These are phyloP conservation scores for Alliaria petiolata DNA, from an alignment of 345 rosid species.

Conservation along the genomic window DNA sequence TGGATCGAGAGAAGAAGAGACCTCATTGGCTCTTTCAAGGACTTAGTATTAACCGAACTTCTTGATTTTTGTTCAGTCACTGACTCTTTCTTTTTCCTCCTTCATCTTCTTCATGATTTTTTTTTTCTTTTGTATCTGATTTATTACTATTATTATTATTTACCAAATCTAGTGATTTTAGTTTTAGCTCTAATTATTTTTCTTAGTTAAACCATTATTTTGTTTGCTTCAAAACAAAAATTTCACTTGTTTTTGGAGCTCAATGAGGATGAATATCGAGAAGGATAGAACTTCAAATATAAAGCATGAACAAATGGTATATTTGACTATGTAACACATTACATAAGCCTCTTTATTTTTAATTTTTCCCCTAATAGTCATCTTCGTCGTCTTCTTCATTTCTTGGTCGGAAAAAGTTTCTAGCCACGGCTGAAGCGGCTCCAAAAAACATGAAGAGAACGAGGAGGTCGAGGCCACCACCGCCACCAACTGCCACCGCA, in stretches of 20 bases:
- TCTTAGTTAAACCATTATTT: neutral
- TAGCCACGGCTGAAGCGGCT: conserved; percentile 70
- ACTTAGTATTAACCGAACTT: conserved; percentile 48
- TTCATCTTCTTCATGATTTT: neutral
- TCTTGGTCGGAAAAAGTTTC: conserved; percentile 58
- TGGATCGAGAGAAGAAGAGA: conserved; percentile 54
- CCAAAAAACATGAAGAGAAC: conserved; percentile 72
- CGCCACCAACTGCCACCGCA: conserved; percentile 67
- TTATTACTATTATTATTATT: neutral
- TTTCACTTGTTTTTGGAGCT: neutral
- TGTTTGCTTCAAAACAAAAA: neutral
- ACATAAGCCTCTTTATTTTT: neutral
- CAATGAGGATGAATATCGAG: neutral
- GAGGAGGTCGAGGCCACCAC: conserved; percentile 75
- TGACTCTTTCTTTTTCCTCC: conserved; percentile 13
- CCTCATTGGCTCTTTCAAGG: conserved; percentile 77
- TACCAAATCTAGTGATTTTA: neutral
- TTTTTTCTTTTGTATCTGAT: conserved; percentile 9
- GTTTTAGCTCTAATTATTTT: neutral
- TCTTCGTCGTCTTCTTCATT: conserved; percentile 57
- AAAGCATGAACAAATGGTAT: neutral
- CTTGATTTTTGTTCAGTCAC: conserved; percentile 34
- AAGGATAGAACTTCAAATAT: neutral
- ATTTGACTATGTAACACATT: neutral
- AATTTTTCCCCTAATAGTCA: conserved; percentile 24